Evolutionary conservation across 2,329 filamentous ascomycete species (phyloP), one percentile per base, ranked within the genome.

Genomic region (Colletotrichum sp.): DNA sequence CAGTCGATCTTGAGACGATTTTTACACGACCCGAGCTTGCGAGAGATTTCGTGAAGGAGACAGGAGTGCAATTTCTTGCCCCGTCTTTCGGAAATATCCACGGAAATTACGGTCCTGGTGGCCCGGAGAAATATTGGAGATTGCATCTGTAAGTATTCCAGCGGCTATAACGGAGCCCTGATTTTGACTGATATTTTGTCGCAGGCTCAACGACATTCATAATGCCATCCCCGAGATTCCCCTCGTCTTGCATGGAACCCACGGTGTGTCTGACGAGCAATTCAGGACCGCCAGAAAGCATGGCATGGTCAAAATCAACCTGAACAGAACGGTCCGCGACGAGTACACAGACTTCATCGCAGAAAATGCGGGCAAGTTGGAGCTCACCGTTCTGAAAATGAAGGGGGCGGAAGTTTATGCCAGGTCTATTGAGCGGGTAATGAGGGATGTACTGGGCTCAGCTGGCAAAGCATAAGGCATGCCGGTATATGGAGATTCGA

Each of bases 1-100:
- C 28, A 7, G 56, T 61, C 18, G 56, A 70, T 16, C n/a, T 70
- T 9, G 68, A 70, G 39, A 48, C 32, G 25, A 43, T 70, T 1
- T 28, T 62, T 16, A 70, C 68, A 15, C 16, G 61, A 43, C 68
- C 68, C 15, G 55, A 62, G 18, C 27, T 27, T 22, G 68, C 56
- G 25, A 39, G n/a, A 52, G 68, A 70, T 10, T 70, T 70, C 25
- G 68, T 70, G 9, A 25, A 43, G 6, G 34, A 64, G 22, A 70
- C 68, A 10, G 68, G 68, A 12, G 68, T 70, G 9, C 68, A 70
- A 27, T 70, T 70, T 16, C 56, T 70, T 3, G 68, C 68, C 3
- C 68, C 68, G 22, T 39, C 55, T n/a, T 70, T 70, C 48, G 68
- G 68, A 2, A 70, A 70, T 12, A 64, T 70, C 3, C 68, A 70